Evolutionary conservation across 2,329 filamentous ascomycete species (phyloP), one percentile per base, ranked within the genome.

Genomic region (Penicillium sp.): DNA sequence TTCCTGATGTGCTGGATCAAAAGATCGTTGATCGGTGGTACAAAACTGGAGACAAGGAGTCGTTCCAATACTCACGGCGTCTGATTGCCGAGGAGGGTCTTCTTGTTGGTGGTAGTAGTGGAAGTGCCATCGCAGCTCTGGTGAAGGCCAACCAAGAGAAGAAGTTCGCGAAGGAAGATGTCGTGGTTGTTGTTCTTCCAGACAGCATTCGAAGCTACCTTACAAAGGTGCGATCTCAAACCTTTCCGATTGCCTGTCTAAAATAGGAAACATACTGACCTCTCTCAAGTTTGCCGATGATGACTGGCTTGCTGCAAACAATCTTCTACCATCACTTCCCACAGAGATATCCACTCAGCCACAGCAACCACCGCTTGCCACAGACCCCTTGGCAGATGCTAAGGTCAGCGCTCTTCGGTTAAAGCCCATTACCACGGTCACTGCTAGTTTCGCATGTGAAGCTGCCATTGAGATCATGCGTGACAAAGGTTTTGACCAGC

Each of bases 121-220:
- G 93, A 44, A 94, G 88, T 53, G 91, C 93, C 27, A 85, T 97
- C 72, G 83, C 86, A 5, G 91, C 87, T 13, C 78, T 86, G 68
- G 77, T 90, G 19, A 79, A 81, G 53, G 89, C 87, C 1, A 79
- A 84, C 37, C 83, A 84, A 64, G 89, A 94, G 33, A 72, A 86
- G 38, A 74, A 78, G n/a, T 77, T 95, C 50, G 79, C 80, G 48
- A 86, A 90, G 63, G 86, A 86, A 41, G 90, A 98, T 60, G 81
- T 89, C 1, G 81, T 97, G 0, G 93, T 98, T 18, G 89, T 96
- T 18, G 74, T 98, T 37, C 75, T 96, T 13, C 94, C 93, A 1
- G 93, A 98, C 67, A 95, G 89, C 71, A 97, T 98, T 63, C 80
- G 93, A 60, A 96, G 88, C 69, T 98, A 98, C 67, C 81, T 98